A percentile compares a stretch with the other conserved stretches of the same genome.
Conservation (phyloP, 202 grass and related monocot species). For the Hordeum pubiflorum region DNA sequence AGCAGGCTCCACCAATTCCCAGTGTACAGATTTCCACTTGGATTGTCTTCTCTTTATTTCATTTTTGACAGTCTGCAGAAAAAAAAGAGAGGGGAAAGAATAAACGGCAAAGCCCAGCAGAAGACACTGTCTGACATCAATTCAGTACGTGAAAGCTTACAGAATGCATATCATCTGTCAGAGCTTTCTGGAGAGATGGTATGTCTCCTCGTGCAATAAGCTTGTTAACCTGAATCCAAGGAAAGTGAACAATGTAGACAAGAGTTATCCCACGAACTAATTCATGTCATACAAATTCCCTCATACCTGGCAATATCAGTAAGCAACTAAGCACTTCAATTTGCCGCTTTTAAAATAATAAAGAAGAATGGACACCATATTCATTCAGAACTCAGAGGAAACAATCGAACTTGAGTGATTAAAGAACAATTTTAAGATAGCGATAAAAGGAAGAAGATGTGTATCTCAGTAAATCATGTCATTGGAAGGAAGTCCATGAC, state of each 20-base stretch:
- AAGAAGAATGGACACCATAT: background rate
- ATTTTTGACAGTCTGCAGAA: constrained; percentile 76
- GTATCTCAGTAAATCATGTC: background rate
- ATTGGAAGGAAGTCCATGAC: background rate
- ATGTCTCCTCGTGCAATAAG: constrained; percentile 66
- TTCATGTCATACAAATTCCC: background rate
- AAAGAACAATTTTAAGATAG: background rate
- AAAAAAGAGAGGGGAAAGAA: background rate
- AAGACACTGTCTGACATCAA: constrained; percentile 13
- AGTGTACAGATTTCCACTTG: constrained; percentile 72
- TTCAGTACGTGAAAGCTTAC: constrained; percentile 51
- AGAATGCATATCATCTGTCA: constrained; percentile 87
- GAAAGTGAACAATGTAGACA: constrained; percentile 9
- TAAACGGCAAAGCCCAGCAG: constrained; percentile 12
- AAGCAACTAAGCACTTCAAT: constrained; percentile 1
- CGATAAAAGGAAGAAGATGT: background rate
- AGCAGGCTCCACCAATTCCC: constrained; percentile 71
- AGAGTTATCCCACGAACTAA: background rate
- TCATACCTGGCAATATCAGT: background rate
- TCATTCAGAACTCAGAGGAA: constrained; percentile 3
- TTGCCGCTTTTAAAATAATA: constrained; percentile 13
- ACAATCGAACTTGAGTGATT: background rate
- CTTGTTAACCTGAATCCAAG: constrained; percentile 69
- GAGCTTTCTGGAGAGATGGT: constrained; percentile 70
- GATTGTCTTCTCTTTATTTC: constrained; percentile 82